Evolutionary conservation across 108 stramenopile species (phyloP).

Genomic region (Nitzschia sp.): DNA sequence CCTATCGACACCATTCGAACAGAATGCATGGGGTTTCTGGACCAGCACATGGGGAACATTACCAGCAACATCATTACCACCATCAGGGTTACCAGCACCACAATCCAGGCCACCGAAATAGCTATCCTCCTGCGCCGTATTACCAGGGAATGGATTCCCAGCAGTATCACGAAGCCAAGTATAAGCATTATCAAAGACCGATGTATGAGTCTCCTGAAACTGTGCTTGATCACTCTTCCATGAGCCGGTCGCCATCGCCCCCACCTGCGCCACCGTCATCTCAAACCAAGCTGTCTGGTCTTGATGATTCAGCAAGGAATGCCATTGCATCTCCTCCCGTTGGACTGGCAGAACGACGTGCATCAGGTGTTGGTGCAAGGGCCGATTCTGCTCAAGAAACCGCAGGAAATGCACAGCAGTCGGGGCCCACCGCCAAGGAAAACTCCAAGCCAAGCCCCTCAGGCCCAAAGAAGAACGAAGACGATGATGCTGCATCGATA

Average conservation of each 20-base stretch:
- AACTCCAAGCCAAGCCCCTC: background rate
- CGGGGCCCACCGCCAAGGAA: background rate
- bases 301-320: background rate
- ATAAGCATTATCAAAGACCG: constrained; percentile 11
- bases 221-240: constrained; percentile 5
- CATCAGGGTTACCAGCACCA: constrained; percentile 29
- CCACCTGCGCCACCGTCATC: constrained; percentile 22
- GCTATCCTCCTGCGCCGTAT: background rate
- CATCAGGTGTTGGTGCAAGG: background rate
- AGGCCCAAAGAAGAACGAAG: constrained; percentile 6
- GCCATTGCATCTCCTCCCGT: no score
- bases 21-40: constrained; percentile 3
- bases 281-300: background rate
- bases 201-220: constrained; percentile 18
- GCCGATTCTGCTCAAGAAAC: no score
- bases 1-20: constrained; percentile 10
- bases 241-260: constrained; percentile 29
- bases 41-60: constrained; percentile 4
- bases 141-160: background rate
- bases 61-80: constrained; percentile 16
- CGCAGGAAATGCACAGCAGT: no score
- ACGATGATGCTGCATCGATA: constrained; percentile 38
- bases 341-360: background rate
- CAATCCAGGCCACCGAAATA: background rate
- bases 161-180: constrained; percentile 16